phyloP scores from a whole-genome alignment of 495 filamentous ascomycete genomes.

The Rusavskia elegans region DNA sequence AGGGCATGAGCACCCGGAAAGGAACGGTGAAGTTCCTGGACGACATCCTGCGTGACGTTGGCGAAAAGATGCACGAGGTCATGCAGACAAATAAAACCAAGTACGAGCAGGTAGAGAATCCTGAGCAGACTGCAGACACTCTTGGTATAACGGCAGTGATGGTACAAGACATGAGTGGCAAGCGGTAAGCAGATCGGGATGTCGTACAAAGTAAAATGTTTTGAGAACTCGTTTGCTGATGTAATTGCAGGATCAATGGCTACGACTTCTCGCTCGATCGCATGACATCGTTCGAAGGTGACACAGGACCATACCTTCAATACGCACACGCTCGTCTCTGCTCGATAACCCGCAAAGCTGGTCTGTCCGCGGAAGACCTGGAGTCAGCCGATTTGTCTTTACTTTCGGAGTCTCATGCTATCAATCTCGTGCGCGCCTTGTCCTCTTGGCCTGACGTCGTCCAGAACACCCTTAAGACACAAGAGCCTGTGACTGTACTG shows the following conservation, averaged over 20 bases:
- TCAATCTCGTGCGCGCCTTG: conserved; percentile 42
- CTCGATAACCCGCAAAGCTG: conserved; percentile 41
- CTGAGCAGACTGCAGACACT: conserved; percentile 33
- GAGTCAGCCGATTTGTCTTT: conserved; percentile 36
- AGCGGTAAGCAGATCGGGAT: conserved; percentile 31
- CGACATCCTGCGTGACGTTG: conserved; percentile 47
- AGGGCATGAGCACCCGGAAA: conserved; percentile 52
- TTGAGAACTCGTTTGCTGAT: conserved; percentile 1
- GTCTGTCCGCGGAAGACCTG: conserved; percentile 26
- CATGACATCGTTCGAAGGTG: conserved; percentile 56
- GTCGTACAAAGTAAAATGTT: background rate
- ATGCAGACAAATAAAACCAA: conserved; percentile 50
- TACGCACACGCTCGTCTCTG: conserved; percentile 54
- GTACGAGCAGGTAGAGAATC: conserved; percentile 48
- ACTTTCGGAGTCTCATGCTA: conserved; percentile 38
- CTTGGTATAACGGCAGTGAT: conserved; percentile 55
- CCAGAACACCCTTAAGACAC: conserved; percentile 42
- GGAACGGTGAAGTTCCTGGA: conserved; percentile 57
- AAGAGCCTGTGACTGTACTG: conserved; percentile 53
- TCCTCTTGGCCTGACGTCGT: conserved; percentile 49
- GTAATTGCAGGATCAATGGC: conserved; percentile 36
- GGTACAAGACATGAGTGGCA: conserved; percentile 57
- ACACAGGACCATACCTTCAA: conserved; percentile 56
- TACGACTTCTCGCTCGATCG: conserved; percentile 53
- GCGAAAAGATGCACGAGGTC: conserved; percentile 56